Evolutionary conservation across 2,329 filamentous ascomycete genomes (phyloP).

Genomic region (Aureobasidium sp.): DNA sequence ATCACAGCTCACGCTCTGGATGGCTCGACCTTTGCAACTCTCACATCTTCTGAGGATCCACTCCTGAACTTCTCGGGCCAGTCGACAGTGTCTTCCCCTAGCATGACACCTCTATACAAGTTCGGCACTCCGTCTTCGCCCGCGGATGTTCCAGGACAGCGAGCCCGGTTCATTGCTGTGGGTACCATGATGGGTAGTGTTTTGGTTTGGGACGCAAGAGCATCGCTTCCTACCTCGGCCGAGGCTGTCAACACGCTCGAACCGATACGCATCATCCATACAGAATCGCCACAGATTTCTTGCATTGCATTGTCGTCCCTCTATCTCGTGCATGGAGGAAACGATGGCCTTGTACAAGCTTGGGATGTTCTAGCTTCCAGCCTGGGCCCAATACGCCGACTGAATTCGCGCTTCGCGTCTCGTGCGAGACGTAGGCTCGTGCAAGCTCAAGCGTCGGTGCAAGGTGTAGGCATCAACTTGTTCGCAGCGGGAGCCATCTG

Average conservation of each 20-base stretch:
- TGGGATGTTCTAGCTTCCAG: slow-evolving; percentile 93
- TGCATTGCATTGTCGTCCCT: slow-evolving; percentile 76
- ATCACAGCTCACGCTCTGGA: slow-evolving; percentile 70
- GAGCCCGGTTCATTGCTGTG: slow-evolving; percentile 71
- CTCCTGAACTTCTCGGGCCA: slow-evolving; percentile 53
- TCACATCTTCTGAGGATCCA: slow-evolving; percentile 73
- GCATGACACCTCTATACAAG: slow-evolving; percentile 45
- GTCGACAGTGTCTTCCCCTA: slow-evolving; percentile 48
- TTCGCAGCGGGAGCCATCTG: slow-evolving; percentile 77
- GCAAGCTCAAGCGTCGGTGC: slow-evolving; percentile 60
- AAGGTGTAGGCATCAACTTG: slow-evolving; percentile 65
- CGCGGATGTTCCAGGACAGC: slow-evolving; percentile 72
- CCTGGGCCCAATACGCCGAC: slow-evolving; percentile 68
- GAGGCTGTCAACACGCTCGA: slow-evolving; percentile 53
- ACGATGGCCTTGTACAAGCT: slow-evolving; percentile 87
- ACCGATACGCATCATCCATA: slow-evolving; percentile 76
- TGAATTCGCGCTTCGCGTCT: slow-evolving; percentile 78
- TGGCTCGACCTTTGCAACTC: slow-evolving; percentile 61
- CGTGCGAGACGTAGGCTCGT: slow-evolving; percentile 69
- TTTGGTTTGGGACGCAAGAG: slow-evolving; percentile 78
- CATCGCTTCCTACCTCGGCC: slow-evolving; percentile 49
- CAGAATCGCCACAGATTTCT: slow-evolving; percentile 81
- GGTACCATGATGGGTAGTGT: slow-evolving; percentile 75
- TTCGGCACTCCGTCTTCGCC: slow-evolving; percentile 39
- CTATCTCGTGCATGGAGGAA: slow-evolving; percentile 87